Evolutionary conservation across 192 early-diverging fungal genomes (phyloP).

Genomic region (Spinellus fusiger): DNA sequence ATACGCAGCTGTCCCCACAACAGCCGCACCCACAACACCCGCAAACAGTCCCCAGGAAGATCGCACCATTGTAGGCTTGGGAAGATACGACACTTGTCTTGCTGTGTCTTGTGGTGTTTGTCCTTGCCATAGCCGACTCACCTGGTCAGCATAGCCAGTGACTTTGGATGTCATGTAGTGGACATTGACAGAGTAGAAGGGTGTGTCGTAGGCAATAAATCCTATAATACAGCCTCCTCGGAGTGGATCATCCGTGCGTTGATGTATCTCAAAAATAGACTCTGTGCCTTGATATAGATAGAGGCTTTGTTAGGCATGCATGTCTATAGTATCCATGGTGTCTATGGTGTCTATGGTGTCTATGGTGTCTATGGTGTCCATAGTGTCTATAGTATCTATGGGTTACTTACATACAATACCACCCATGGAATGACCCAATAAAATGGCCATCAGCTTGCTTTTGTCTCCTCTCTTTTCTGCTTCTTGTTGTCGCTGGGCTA

Average conservation of each 20-base stretch:
- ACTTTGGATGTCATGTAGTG: slow-evolving; percentile 34
- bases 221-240: slow-evolving; percentile 34
- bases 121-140: slow-evolving; percentile 19
- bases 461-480: neutral
- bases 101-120: slow-evolving; percentile 1
- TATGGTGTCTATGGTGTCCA: too few relatives aligned
- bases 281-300: slow-evolving; percentile 38
- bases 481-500: slow-evolving; percentile 27
- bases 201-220: slow-evolving; percentile 50
- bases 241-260: slow-evolving; percentile 4
- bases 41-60: slow-evolving; percentile 40
- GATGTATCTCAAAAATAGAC: slow-evolving; percentile 34
- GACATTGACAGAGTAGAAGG: slow-evolving; percentile 45
- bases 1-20: slow-evolving; percentile 35
- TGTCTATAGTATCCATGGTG: too few relatives aligned
- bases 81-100: neutral
- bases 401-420: slow-evolving; percentile 52
- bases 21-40: slow-evolving; percentile 35
- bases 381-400: too few relatives aligned
- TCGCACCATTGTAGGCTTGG: neutral
- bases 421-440: slow-evolving; percentile 49
- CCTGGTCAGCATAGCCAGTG: slow-evolving; percentile 25
- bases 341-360: too few relatives aligned
- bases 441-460: slow-evolving; percentile 15
- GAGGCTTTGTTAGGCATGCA: too few relatives aligned